Base-by-base conservation (phyloP, 768 basidiomycete genomes). In the Rhodotorula taiwanensis region DNA sequence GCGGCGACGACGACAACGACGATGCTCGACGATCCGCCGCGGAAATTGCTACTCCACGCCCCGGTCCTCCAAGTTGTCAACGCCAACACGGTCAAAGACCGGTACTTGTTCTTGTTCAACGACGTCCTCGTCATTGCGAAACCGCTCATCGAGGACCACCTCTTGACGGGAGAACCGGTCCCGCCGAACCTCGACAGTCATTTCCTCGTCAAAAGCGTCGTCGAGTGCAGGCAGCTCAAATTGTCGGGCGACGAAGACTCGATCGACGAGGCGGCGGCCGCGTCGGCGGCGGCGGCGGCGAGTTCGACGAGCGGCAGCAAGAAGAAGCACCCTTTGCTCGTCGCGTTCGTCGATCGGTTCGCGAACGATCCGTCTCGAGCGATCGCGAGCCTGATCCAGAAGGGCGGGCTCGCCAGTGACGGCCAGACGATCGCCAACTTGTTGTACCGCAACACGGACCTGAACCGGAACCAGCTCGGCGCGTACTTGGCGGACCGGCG, bases 31-130 rank as follows among this genome's bases (percentile, higher is more conserved):
- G 84, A 88, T 66, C 88, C 91, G 21, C 89, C 90, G 11, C 83
- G 95, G 47, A 90, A 86, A 74, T 77, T 97, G 44, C 77, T 95
- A 21, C 78, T 93, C 45, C 86, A 87, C 3, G 86, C 87, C 5
- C 86, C 91, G 3, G 88, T 94, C 11, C 79, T 94, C 9, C 95
- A 99, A 77, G 90, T 98, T 20, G 90, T 90, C 70, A 91, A 95
- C 76, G 81, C 85, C 45, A 87, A 94, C 76, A 92, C 88, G 1
- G 87, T 92, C 75, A 97, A 98, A 76, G 92, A 97, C 73, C 85
- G 95, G 16, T 89, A 90, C 78, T 82, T 98, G 15, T 93, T 98
- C 79, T 81, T 98, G n/a, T 99, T 99, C 81, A 90, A 80, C 75
- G 95, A 99, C 75, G 82, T 98, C 56, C 83, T 98, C 58, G 82